phyloP scores from a whole-genome alignment of 2,329 filamentous ascomycete species.

The Ophiobolus disseminans region DNA sequence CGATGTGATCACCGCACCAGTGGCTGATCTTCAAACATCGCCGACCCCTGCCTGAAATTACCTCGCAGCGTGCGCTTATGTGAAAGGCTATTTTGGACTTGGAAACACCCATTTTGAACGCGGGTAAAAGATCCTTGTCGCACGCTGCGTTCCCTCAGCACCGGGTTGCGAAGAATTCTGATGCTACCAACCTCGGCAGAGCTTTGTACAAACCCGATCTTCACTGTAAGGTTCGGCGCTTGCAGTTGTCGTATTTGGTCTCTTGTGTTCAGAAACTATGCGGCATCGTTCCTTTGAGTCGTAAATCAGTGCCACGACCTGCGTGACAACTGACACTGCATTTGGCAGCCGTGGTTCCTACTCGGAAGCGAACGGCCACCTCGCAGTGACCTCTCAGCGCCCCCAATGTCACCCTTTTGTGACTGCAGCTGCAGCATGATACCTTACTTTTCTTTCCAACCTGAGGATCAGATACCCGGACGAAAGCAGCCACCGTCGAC shows the following conservation, averaged over 20 bases:
- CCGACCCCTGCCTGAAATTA: constrained; percentile 38
- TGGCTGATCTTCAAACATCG: constrained; percentile 45
- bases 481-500: neutral
- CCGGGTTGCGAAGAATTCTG: neutral
- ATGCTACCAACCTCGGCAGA: neutral
- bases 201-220: neutral
- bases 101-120: neutral
- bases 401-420: neutral
- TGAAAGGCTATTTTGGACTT: constrained; percentile 3
- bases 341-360: neutral
- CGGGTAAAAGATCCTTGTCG: neutral
- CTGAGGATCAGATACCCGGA: neutral
- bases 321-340: neutral
- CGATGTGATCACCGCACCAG: constrained; percentile 25
- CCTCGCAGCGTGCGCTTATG: neutral
- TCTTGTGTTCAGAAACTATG: neutral
- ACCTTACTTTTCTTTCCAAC: neutral
- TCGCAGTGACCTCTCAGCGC: neutral
- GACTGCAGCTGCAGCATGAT: neutral
- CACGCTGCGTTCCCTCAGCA: neutral
- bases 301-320: neutral
- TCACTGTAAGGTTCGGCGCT: neutral
- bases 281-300: neutral
- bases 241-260: neutral
- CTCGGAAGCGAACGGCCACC: neutral